phyloP scores from a whole-genome alignment of 176 grass and related monocot species.

The Pharus latifolius region DNA sequence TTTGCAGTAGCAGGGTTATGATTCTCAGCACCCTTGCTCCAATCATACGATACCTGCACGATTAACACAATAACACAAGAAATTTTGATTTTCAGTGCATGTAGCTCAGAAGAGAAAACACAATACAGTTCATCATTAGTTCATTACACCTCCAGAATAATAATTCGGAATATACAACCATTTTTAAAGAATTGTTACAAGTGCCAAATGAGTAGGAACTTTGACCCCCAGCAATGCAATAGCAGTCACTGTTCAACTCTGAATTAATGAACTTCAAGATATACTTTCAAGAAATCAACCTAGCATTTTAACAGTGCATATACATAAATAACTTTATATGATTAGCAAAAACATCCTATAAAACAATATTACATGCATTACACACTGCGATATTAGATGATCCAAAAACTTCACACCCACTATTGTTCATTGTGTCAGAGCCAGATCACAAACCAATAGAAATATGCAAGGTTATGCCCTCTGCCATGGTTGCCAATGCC shows the following conservation, averaged over 20 bases:
- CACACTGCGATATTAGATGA: neutral
- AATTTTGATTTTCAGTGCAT: neutral
- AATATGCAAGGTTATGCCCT: no score
- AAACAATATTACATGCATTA: neutral
- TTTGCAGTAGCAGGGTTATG: constrained; percentile 83
- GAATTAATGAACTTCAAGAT: no score
- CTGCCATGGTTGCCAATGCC: no score
- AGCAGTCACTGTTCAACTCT: neutral
- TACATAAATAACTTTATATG: no score
- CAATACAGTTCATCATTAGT: neutral
- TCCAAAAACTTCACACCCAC: no score
- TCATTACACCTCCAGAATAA: neutral
- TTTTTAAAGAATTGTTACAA: neutral
- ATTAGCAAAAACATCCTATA: neutral
- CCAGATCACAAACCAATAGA: no score
- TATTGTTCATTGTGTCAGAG: no score
- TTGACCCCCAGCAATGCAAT: neutral
- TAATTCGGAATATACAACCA: neutral
- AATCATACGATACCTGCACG: constrained; percentile 81
- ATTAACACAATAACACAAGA: neutral
- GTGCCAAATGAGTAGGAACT: neutral
- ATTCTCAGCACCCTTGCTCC: constrained; percentile 95
- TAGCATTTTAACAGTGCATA: neutral
- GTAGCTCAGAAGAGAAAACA: neutral
- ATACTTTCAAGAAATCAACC: constrained; percentile 3